These are phyloP conservation scores for Talaromyces sp. DNA, from an alignment of 2,329 filamentous ascomycete genomes.

Conservation along the genomic window DNA sequence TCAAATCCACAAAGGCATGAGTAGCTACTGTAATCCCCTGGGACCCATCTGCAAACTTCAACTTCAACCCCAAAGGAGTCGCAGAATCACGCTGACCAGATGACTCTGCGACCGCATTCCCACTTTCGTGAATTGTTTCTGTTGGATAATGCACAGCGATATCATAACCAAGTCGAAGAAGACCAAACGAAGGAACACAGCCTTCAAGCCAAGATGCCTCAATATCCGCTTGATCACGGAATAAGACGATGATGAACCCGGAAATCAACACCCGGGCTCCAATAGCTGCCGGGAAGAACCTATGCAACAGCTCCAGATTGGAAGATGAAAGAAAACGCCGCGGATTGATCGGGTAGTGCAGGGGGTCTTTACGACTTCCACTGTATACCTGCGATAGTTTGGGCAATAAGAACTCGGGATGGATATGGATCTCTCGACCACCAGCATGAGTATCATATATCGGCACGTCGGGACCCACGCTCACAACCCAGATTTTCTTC, in stretches of 20 bases:
- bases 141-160: slow-evolving; percentile 14
- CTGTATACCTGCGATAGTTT: slow-evolving; percentile 11
- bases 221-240: slow-evolving; percentile 13
- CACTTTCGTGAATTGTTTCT: slow-evolving; percentile 6
- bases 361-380: slow-evolving; percentile 12
- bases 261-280: slow-evolving; percentile 18
- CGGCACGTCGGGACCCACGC: slow-evolving; percentile 8
- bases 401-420: slow-evolving; percentile 14
- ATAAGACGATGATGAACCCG: slow-evolving; percentile 19
- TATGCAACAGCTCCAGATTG: slow-evolving; percentile 11
- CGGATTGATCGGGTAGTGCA: slow-evolving; percentile 12
- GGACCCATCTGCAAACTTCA: slow-evolving; percentile 16
- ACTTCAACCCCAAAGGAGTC: slow-evolving; percentile 18
- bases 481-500: slow-evolving; percentile 16
- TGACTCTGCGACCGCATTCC: slow-evolving; percentile 9
- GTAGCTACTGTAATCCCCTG: slow-evolving; percentile 17
- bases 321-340: slow-evolving; percentile 13
- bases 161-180: slow-evolving; percentile 18
- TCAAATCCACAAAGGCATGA: slow-evolving; percentile 19
- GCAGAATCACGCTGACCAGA: slow-evolving; percentile 1
- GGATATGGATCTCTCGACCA: slow-evolving; percentile 20
- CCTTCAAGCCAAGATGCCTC: slow-evolving; percentile 21
- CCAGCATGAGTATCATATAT: slow-evolving; percentile 19
- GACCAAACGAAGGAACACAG: slow-evolving; percentile 16
- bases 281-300: slow-evolving; percentile 20